These are phyloP conservation scores for Pseudozyma sp. DNA, from an alignment of 1,284 basidiomycete species.

Conservation along the genomic window DNA sequence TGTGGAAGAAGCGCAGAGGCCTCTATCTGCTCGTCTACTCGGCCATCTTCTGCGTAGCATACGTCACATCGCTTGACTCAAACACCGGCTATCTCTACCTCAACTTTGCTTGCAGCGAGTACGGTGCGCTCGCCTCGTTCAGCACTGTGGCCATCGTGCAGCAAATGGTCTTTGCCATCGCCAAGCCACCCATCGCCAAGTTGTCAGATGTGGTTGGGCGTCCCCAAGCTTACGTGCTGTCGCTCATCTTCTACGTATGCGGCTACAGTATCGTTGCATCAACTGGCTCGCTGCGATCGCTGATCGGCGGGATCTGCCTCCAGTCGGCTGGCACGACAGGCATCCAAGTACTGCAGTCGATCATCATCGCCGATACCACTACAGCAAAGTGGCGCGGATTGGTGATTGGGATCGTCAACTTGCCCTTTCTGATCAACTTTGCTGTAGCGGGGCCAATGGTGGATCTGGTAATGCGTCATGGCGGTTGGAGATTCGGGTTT, in stretches of 20 bases:
- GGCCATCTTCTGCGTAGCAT: slow-evolving; percentile 75
- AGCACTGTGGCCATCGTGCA: slow-evolving; percentile 68
- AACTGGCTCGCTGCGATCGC: slow-evolving; percentile 73
- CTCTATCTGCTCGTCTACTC: slow-evolving; percentile 56
- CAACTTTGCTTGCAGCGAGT: slow-evolving; percentile 67
- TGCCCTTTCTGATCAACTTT: slow-evolving; percentile 77
- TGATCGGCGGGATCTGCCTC: slow-evolving; percentile 73
- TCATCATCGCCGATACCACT: slow-evolving; percentile 78
- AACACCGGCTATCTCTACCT: slow-evolving; percentile 72
- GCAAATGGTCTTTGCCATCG: slow-evolving; percentile 73
- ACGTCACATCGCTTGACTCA: slow-evolving; percentile 75
- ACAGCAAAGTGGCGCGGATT: slow-evolving; percentile 82
- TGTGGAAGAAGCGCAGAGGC: slow-evolving; percentile 36
- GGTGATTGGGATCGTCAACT: slow-evolving; percentile 73
- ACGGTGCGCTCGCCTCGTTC: slow-evolving; percentile 69
- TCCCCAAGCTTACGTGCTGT: slow-evolving; percentile 74
- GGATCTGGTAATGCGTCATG: slow-evolving; percentile 72
- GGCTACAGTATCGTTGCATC: slow-evolving; percentile 79
- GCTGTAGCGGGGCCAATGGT: slow-evolving; percentile 77
- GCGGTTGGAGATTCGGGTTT: slow-evolving; percentile 80
- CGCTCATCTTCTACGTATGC: slow-evolving; percentile 71
- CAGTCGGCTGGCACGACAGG: slow-evolving; percentile 70
- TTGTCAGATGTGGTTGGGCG: slow-evolving; percentile 77
- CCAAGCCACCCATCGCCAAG: slow-evolving; percentile 85
- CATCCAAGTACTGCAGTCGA: slow-evolving; percentile 71